Evolutionary conservation across 805 yeast genomes (phyloP).

Genomic region (Candida vartiovaarae): DNA sequence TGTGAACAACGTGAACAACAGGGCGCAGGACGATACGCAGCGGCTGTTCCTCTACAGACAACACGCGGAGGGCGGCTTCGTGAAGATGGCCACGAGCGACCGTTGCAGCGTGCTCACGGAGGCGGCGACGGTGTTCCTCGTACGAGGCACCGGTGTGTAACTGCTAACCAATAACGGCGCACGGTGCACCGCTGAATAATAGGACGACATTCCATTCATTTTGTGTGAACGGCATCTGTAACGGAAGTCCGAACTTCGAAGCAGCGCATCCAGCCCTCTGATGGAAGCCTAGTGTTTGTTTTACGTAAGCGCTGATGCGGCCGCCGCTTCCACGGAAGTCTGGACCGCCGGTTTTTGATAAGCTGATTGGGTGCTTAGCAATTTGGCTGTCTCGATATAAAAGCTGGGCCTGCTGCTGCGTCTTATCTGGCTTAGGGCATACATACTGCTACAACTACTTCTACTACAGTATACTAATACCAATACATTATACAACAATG

Average conservation of each 20-base stretch:
- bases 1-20: constrained; percentile 20
- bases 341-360: constrained; percentile 1
- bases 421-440: background rate
- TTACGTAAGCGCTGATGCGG: too few species aligned
- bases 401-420: background rate
- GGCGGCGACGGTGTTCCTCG: constrained; percentile 17
- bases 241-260: too few species aligned
- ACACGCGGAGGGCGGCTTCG: constrained; percentile 5
- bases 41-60: constrained; percentile 17
- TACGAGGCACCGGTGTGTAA: constrained; percentile 13
- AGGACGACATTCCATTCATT: too few species aligned
- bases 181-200: too few species aligned
- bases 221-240: too few species aligned
- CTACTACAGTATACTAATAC: background rate
- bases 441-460: background rate
- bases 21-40: constrained; percentile 15
- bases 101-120: constrained; percentile 15
- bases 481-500: too few species aligned
- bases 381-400: background rate
- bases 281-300: too few species aligned
- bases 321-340: background rate
- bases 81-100: constrained; percentile 14
- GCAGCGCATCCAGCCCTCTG: too few species aligned
- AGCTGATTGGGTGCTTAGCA: constrained; percentile 1
- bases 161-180: too few species aligned